Percentiles rank a stretch among this genome's conserved stretches.
Evolutionary conservation across 257 asterid species (phyloP).

Genomic region (Nicotiana tabacum): DNA sequence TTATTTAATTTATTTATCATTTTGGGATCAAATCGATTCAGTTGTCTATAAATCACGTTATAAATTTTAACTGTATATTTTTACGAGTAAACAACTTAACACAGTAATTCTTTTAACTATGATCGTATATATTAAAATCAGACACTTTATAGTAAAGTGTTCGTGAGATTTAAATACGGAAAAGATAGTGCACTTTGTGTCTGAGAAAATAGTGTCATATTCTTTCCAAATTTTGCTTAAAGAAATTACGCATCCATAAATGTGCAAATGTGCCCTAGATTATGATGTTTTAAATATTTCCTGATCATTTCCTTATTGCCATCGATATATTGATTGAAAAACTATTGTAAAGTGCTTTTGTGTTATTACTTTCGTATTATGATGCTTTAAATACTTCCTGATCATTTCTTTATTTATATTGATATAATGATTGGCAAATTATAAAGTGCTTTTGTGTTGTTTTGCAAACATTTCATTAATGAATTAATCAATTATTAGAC

Average conservation of each 20-base stretch:
- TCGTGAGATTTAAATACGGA: not conserved
- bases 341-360: constrained; percentile 43
- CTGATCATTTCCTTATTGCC: constrained; percentile 5
- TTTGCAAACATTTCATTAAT: too few relatives aligned
- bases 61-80: too few relatives aligned
- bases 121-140: too few relatives aligned
- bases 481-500: not conserved
- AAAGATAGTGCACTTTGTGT: constrained; percentile 6
- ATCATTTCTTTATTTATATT: too few relatives aligned
- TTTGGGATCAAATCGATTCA: too few relatives aligned
- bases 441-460: too few relatives aligned
- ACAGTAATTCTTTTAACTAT: too few relatives aligned
- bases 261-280: constrained; percentile 23
- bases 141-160: not conserved
- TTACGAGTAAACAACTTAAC: too few relatives aligned
- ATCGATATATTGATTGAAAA: constrained; percentile 22
- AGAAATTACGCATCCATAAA: constrained; percentile 21
- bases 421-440: too few relatives aligned
- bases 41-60: too few relatives aligned
- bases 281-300: constrained; percentile 38
- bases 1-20: too few relatives aligned
- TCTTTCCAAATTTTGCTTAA: not conserved
- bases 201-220: constrained; percentile 11
- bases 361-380: constrained; percentile 47
- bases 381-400: too few relatives aligned